Conservation (phyloP, 2,329 filamentous ascomycete genomes). For the Fusarium pseudoanthophilum region DNA sequence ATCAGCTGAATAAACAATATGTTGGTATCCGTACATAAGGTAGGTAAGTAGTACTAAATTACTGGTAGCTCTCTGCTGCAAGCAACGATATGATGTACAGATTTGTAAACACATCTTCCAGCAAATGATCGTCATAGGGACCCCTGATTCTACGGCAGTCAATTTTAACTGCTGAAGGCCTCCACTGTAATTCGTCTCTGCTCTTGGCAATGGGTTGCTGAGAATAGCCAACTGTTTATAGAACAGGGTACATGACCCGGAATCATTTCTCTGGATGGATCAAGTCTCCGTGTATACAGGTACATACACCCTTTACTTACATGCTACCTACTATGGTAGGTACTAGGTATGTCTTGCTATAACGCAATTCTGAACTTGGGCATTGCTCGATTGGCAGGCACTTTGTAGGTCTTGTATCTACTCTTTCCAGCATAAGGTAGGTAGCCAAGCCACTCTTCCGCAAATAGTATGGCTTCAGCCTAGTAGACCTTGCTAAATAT, state of each 20-base stretch:
- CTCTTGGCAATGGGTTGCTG: slow-evolving; percentile 3
- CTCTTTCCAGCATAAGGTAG: not conserved
- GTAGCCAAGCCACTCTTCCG: slow-evolving; percentile 1
- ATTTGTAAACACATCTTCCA: not conserved
- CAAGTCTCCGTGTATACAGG: not conserved
- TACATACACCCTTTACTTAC: not conserved
- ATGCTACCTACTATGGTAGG: not conserved
- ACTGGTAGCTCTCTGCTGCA: not conserved
- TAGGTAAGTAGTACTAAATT: not conserved
- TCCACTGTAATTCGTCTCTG: slow-evolving; percentile 6
- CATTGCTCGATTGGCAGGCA: not conserved
- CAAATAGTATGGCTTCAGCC: not conserved
- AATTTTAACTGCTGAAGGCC: not conserved
- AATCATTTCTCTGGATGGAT: not conserved
- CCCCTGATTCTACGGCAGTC: slow-evolving; percentile 17
- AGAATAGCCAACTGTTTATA: not conserved
- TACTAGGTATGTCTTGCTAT: not conserved
- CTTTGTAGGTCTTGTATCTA: not conserved
- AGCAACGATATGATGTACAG: slow-evolving; percentile 1
- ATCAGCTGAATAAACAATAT: not conserved
- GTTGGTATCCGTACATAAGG: no score
- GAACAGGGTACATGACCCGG: slow-evolving; percentile 3
- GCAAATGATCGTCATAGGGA: slow-evolving; percentile 12
- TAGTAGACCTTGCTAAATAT: slow-evolving; percentile 1
- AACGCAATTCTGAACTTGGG: not conserved